Evolutionary conservation across 129 eudicot genomes (phyloP), one percentile per base, ranked within the genome.

Genomic region (Artemisia argyi): DNA sequence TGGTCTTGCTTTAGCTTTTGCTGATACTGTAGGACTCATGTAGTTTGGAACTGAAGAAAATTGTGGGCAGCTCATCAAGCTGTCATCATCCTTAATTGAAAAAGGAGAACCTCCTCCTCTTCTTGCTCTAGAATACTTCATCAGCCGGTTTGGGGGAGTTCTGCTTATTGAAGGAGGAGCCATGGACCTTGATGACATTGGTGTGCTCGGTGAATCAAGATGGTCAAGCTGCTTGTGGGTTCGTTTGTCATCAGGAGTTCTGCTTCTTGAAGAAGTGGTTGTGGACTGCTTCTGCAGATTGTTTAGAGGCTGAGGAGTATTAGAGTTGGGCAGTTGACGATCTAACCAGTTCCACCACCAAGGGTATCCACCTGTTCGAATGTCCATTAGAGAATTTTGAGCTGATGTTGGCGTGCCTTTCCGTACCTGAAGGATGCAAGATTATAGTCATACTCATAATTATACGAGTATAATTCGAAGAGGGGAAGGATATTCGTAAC

Each of bases 311-410:
- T 54, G 85, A 80, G 69, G 18, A 24, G 16, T 32, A 2, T 73
- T 3, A 35, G 39, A 49, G 46, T 39, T 39, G 65, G 96, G 86
- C 10, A 80, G 74, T 20, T 85, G 85, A 28, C 80, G 92, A 13
- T 88, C 97, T 67, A 91, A 56, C 90, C 97, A 86, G 81, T 81
- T 91, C 96, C 91, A 89, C 97, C 96, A 88, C 91, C 96, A 91
- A 1, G 97, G 97, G 39, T 73, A 84, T 39, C 89, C 96, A 28
- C 88, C 89, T 4, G 95, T 52, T 75, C 80, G 69, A n/a, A 68
- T 32, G 73, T 81, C 94, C 68, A 76, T 58, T 24, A 70, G 61
- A 19, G 83, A 73, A 56, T 61, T 48, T 76, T 83, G 88, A 44
- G 86, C 69, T 52, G 88, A 74, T 66, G 58, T 88, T 11, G 91